A percentile compares a stretch with the other conserved stretches of the same genome.
Conservation (phyloP, 129 eudicot species). For the Glebionis coronaria region DNA sequence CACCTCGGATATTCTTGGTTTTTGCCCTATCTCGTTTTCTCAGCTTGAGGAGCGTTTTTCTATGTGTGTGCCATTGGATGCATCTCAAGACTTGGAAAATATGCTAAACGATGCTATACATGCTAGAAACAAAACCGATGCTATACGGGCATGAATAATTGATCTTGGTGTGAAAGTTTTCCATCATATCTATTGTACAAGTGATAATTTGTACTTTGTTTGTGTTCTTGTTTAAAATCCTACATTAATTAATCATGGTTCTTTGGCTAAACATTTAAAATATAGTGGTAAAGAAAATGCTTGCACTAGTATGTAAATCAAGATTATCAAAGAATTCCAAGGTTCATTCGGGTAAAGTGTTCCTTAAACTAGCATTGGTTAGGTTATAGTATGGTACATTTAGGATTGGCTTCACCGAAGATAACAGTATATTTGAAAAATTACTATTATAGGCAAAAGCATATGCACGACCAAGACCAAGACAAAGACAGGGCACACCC, state of each 20-base stretch:
- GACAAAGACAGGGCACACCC: too few species aligned
- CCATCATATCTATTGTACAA: conserved; percentile 18
- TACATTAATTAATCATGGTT: conserved; percentile 8
- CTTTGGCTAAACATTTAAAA: background rate
- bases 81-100: conserved; percentile 13
- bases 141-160: background rate
- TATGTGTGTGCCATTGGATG: conserved; percentile 25
- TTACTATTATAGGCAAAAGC: too few species aligned
- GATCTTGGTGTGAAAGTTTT: conserved; percentile 7
- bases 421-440: too few species aligned
- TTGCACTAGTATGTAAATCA: too few species aligned
- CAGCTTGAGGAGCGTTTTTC: conserved; percentile 38
- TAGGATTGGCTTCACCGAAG: too few species aligned
- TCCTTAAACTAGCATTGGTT: too few species aligned
- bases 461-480: too few species aligned
- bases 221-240: background rate
- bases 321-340: too few species aligned
- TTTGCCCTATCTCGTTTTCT: conserved; percentile 34
- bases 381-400: too few species aligned
- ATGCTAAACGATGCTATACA: conserved; percentile 1
- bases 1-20: conserved; percentile 27
- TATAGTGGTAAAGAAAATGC: too few species aligned
- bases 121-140: conserved; percentile 19
- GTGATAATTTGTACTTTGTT: conserved; percentile 4
- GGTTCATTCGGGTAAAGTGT: too few species aligned